Evolutionary conservation across 2,329 filamentous ascomycete genomes (phyloP), one percentile per base, ranked within the genome.

Genomic region (Colletotrichum eleusines): DNA sequence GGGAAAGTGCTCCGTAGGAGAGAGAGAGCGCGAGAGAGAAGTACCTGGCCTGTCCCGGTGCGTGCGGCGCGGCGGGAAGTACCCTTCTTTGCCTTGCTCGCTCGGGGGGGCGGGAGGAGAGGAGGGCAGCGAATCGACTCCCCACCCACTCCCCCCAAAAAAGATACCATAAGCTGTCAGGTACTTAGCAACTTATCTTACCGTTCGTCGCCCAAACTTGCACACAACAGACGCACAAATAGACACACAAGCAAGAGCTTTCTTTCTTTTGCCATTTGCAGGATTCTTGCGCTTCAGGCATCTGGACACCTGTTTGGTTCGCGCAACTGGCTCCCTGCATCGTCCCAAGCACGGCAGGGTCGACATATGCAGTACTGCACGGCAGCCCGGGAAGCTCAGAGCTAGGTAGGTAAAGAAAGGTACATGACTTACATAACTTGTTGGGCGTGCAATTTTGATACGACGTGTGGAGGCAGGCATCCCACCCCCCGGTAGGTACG

Each of bases 1-100:
- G 75, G 74, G 73, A 74, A 71, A 60, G 50, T 63, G 42, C 68
- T 71, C 68, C 68, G 68, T 68, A 38, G 35, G 8, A 48, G 46
- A 23, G 44, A 16, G 26, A 51, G 26, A 51, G 26, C 8, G 48
- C 3, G 12, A 28, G 48, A 51, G 26, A 38, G 20, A 55, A 42
- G 35, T 66, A 61, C 64, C 48, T 67, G 11, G 38, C 18, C 23
- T 31, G 42, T 12, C 51, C n/a, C 31, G 9, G 46, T 31, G 46
- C 18, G 44, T 38, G 35, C 46, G 33, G 46, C 42, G 46, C 23
- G 60, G 16, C 4, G 23, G 18, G n/a, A 63, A 55, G 61, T 63
- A 63, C 61, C 48, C 55, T 48, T 31, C 46, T 48, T 48, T 33
- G 44, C 50, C 26, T 50, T 55, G 33, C 44, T 50, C 33, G 48